Evolutionary conservation across 2,329 filamentous ascomycete genomes (phyloP).

Genomic region (Colletotrichum neosansevieriae): DNA sequence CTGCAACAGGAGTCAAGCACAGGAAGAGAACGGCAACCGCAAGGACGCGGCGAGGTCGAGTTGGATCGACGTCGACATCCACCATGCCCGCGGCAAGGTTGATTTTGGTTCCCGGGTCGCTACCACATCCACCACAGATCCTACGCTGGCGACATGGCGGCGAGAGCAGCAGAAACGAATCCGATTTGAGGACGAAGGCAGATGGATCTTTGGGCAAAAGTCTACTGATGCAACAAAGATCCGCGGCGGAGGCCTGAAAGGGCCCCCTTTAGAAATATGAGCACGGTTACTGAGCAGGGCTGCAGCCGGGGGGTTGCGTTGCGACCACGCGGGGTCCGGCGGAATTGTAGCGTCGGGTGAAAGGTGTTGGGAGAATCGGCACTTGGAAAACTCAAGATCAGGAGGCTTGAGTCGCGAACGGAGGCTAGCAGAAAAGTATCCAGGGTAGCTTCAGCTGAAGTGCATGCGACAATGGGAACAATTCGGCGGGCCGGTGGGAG

Average conservation of each 20-base stretch:
- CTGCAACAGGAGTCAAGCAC: slow-evolving; percentile 47
- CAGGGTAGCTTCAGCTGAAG: no score
- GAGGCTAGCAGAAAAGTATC: no score
- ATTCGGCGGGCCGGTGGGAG: background rate
- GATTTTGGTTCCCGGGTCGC: background rate
- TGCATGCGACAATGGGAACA: no score
- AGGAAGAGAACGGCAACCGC: slow-evolving; percentile 48
- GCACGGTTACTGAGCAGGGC: no score
- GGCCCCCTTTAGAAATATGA: no score
- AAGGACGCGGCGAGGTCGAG: slow-evolving; percentile 37
- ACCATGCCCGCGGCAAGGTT: slow-evolving; percentile 16
- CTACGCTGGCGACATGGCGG: background rate
- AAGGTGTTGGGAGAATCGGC: background rate
- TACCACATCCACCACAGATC: background rate
- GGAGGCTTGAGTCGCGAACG: background rate
- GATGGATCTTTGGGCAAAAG: no score
- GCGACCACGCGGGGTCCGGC: no score
- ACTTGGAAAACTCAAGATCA: background rate
- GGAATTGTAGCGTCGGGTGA: background rate
- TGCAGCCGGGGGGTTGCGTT: no score
- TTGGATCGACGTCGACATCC: slow-evolving; percentile 25
- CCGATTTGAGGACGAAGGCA: background rate
- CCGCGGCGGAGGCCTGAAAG: no score
- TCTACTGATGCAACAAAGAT: no score
- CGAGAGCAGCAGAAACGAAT: background rate